These are phyloP conservation scores for Trapa bicornis DNA, from an alignment of 345 rosid genomes.

Conservation along the genomic window DNA sequence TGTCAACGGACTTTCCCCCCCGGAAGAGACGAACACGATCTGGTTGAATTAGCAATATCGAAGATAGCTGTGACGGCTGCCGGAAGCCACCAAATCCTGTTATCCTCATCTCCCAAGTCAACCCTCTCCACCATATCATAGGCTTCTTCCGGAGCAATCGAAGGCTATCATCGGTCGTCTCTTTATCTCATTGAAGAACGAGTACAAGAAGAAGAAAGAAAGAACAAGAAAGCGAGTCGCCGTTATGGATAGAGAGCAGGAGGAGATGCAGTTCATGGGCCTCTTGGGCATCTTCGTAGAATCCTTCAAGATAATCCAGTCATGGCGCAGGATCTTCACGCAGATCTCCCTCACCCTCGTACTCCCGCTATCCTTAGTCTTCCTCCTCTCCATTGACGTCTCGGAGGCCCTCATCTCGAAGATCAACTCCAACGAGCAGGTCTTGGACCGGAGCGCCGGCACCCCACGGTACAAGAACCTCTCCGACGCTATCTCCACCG, in stretches of 20 bases:
- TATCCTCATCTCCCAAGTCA: background rate
- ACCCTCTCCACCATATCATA: too few species aligned
- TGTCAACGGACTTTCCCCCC: background rate
- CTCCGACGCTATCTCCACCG: slow-evolving; percentile 16
- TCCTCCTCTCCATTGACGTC: slow-evolving; percentile 30
- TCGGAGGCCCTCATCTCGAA: slow-evolving; percentile 15
- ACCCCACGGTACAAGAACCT: slow-evolving; percentile 16
- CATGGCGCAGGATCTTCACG: slow-evolving; percentile 37
- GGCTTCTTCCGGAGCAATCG: too few species aligned
- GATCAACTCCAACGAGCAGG: slow-evolving; percentile 11
- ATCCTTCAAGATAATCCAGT: slow-evolving; percentile 28
- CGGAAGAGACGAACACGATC: background rate
- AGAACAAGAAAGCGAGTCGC: slow-evolving; percentile 1
- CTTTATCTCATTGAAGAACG: too few species aligned
- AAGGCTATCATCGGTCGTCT: too few species aligned
- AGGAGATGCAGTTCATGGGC: slow-evolving; percentile 50
- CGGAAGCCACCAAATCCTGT: background rate
- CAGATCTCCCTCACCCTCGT: slow-evolving; percentile 33
- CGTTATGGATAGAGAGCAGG: slow-evolving; percentile 40
- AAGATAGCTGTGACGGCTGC: background rate
- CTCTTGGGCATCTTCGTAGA: slow-evolving; percentile 29
- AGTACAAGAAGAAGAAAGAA: background rate
- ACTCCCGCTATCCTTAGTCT: slow-evolving; percentile 45
- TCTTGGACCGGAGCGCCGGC: slow-evolving; percentile 13
- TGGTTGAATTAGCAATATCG: background rate